These are phyloP conservation scores for Cryptococcus sp. DNA, from an alignment of 1,284 basidiomycete genomes.

Conservation along the genomic window DNA sequence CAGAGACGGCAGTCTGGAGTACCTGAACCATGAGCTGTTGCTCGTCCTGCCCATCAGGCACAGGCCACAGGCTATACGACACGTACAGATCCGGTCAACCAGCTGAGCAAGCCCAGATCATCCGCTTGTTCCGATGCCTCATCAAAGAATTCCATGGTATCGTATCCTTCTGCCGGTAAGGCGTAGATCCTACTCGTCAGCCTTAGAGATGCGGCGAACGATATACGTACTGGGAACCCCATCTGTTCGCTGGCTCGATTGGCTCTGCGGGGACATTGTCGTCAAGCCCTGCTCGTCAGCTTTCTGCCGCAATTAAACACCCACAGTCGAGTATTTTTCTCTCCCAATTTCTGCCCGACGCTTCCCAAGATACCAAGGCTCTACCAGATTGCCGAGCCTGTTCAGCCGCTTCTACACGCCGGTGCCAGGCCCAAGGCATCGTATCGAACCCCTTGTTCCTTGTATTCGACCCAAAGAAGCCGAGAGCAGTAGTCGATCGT, in stretches of 20 bases:
- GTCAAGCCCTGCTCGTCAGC: constrained; percentile 21
- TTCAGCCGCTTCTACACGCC: constrained; percentile 19
- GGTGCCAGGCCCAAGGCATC: constrained; percentile 34
- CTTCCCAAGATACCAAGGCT: constrained; percentile 19
- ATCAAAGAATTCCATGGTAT: constrained; percentile 38
- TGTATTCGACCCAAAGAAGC: neutral
- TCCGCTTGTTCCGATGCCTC: constrained; percentile 23
- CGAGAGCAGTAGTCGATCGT: neutral
- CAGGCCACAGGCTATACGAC: neutral
- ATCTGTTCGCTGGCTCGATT: constrained; percentile 29
- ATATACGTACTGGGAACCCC: constrained; percentile 36
- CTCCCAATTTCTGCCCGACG: constrained; percentile 15
- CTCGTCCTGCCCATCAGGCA: neutral
- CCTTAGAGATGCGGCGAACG: neutral
- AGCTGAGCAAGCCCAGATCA: constrained; percentile 33
- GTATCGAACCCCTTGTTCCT: constrained; percentile 21
- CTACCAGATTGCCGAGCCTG: constrained; percentile 9
- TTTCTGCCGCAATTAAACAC: neutral
- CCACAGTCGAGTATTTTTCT: constrained; percentile 22
- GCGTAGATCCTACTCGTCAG: constrained; percentile 34
- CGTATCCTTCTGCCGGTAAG: constrained; percentile 33
- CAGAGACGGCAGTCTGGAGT: constrained; percentile 34
- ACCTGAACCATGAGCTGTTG: constrained; percentile 16
- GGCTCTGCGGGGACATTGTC: constrained; percentile 32
- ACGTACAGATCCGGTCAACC: constrained; percentile 38